Conservation (phyloP, 768 basidiomycete species). For the Lentinula lateritia region DNA sequence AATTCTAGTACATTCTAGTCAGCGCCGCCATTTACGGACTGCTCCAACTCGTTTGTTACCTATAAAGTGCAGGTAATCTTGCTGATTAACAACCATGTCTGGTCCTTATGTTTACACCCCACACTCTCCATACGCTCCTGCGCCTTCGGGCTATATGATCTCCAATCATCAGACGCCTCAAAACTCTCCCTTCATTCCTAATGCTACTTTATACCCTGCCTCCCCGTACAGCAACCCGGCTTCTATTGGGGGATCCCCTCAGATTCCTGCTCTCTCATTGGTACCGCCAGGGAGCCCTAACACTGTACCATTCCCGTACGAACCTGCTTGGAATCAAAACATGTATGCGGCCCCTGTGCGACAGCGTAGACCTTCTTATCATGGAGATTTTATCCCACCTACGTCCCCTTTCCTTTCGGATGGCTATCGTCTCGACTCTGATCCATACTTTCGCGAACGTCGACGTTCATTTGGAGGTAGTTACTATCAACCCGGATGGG, state of each 20-base stretch:
- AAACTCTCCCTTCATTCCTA: slow-evolving; percentile 40
- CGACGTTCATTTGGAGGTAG: slow-evolving; percentile 23
- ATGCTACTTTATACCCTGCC: slow-evolving; percentile 25
- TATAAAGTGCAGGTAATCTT: background rate
- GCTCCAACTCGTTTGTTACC: too few relatives aligned
- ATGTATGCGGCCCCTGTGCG: slow-evolving; percentile 21
- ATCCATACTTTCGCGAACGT: slow-evolving; percentile 8
- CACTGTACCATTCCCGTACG: slow-evolving; percentile 14
- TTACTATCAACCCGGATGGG: slow-evolving; percentile 3
- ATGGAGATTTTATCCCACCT: slow-evolving; percentile 19
- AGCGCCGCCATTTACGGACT: background rate
- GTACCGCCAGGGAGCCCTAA: slow-evolving; percentile 9
- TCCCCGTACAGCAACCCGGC: slow-evolving; percentile 27
- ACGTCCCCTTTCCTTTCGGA: slow-evolving; percentile 18
- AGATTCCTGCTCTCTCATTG: slow-evolving; percentile 2
- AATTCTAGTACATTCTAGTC: background rate
- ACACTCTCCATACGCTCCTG: slow-evolving; percentile 24
- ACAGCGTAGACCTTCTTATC: slow-evolving; percentile 40
- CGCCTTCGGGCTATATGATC: slow-evolving; percentile 27
- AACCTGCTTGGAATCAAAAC: slow-evolving; percentile 15
- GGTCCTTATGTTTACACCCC: slow-evolving; percentile 40
- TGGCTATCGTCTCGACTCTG: slow-evolving; percentile 10
- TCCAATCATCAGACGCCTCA: slow-evolving; percentile 24
- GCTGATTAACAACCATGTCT: slow-evolving; percentile 23
- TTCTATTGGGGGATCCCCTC: slow-evolving; percentile 8